These are phyloP conservation scores for Solanum etuberosum DNA, from an alignment of 257 asterid genomes.

Conservation along the genomic window DNA sequence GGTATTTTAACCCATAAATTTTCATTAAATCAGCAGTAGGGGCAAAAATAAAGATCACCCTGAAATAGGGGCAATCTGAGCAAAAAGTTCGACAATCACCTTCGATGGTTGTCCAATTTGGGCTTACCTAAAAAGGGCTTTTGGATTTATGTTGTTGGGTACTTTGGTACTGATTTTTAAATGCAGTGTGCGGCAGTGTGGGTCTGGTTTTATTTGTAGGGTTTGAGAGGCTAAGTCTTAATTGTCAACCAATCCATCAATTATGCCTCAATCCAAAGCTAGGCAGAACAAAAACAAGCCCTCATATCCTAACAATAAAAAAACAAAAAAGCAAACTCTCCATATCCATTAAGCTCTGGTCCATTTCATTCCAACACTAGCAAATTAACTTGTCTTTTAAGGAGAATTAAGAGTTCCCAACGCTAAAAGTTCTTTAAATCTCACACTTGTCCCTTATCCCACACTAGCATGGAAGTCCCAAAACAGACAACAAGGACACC, in stretches of 20 bases:
- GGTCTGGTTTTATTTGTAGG: background rate
- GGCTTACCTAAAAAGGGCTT: background rate
- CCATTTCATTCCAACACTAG: background rate
- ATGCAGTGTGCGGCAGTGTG: background rate
- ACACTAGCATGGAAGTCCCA: background rate
- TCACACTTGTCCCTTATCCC: background rate
- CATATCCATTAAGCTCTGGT: background rate
- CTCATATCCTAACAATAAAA: background rate
- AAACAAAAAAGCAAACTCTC: background rate
- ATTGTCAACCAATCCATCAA: background rate
- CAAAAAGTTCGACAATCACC: background rate
- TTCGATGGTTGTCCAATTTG: background rate
- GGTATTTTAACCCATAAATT: background rate
- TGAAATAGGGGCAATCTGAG: background rate
- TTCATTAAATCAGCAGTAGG: background rate
- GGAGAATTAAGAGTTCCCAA: background rate
- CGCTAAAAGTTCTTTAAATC: background rate
- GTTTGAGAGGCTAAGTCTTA: background rate
- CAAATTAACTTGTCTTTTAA: background rate
- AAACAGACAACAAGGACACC: background rate
- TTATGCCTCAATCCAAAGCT: background rate
- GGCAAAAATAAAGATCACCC: background rate
- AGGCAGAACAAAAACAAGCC: background rate
- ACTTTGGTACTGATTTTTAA: background rate
- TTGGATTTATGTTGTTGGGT: background rate